phyloP scores from a whole-genome alignment of 345 rosid species.

The Citrus glauca region DNA sequence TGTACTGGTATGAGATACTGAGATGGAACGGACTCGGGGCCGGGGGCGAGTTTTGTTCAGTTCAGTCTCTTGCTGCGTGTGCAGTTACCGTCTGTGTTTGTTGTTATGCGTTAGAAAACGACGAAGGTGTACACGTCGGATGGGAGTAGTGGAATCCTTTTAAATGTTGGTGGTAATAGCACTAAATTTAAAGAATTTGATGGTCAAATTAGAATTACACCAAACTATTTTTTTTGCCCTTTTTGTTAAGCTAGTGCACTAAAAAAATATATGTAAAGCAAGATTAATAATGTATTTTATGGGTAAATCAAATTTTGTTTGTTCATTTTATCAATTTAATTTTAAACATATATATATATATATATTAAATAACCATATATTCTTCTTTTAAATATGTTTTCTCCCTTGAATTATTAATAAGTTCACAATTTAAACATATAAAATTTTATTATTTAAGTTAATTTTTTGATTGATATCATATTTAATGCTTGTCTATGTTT shows the following conservation, averaged over 20 bases:
- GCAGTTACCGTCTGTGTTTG: neutral
- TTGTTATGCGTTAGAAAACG: neutral
- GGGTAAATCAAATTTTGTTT: neutral
- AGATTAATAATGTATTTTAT: neutral
- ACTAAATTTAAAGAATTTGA: neutral
- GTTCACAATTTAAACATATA: too few relatives aligned
- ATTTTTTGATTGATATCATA: too few relatives aligned
- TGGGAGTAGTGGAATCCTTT: neutral
- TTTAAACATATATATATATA: too few relatives aligned
- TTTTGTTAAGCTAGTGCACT: neutral
- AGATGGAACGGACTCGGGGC: neutral
- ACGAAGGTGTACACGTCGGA: neutral
- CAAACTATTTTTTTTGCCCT: neutral
- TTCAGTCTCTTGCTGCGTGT: neutral
- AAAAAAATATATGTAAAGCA: neutral
- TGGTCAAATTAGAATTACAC: neutral
- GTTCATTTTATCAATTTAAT: neutral
- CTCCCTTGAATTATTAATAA: too few relatives aligned
- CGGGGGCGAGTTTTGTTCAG: neutral
- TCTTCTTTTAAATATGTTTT: too few relatives aligned
- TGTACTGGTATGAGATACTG: neutral
- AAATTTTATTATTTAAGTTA: too few relatives aligned
- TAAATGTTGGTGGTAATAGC: neutral
- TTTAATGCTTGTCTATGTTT: too few relatives aligned
- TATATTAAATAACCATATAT: too few relatives aligned